Conservation (phyloP, 2,329 filamentous ascomycete species). For the Aureobasidium lini region DNA sequence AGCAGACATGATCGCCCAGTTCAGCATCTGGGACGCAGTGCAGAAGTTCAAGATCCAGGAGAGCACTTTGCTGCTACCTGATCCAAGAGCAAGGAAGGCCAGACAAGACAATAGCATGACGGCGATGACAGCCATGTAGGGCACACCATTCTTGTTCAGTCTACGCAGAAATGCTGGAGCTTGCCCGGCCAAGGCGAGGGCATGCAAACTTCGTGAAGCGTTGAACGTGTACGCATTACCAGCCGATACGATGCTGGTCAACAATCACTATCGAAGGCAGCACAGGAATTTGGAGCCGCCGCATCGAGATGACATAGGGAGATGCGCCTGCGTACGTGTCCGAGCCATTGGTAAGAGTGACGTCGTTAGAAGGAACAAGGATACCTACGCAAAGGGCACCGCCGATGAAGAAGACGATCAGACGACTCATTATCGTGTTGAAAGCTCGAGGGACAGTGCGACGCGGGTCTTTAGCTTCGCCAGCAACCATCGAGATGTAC, state of each 20-base stretch:
- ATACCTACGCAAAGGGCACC: slow-evolving; percentile 39
- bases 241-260: slow-evolving; percentile 49
- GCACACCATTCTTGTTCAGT: slow-evolving; percentile 54
- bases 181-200: slow-evolving; percentile 45
- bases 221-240: slow-evolving; percentile 51
- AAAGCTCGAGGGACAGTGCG: slow-evolving; percentile 39
- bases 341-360: slow-evolving; percentile 17
- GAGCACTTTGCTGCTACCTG: slow-evolving; percentile 24
- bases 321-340: slow-evolving; percentile 29
- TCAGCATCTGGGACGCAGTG: slow-evolving; percentile 52
- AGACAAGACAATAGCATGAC: slow-evolving; percentile 35
- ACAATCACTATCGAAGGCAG: slow-evolving; percentile 35
- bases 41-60: slow-evolving; percentile 45
- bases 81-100: slow-evolving; percentile 27
- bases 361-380: slow-evolving; percentile 29
- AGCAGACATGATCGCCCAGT: slow-evolving; percentile 50
- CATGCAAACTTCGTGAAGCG: slow-evolving; percentile 46
- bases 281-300: slow-evolving; percentile 36
- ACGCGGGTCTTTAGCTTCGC: slow-evolving; percentile 40
- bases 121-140: slow-evolving; percentile 50
- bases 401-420: slow-evolving; percentile 39
- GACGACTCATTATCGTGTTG: slow-evolving; percentile 41
- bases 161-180: slow-evolving; percentile 50
- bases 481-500: slow-evolving; percentile 43
- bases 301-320: slow-evolving; percentile 28